Percentiles rank a stretch among this genome's conserved stretches.
phyloP scores from a whole-genome alignment of 1,284 basidiomycete species.

The Neotropicomus parvogracilis region DNA sequence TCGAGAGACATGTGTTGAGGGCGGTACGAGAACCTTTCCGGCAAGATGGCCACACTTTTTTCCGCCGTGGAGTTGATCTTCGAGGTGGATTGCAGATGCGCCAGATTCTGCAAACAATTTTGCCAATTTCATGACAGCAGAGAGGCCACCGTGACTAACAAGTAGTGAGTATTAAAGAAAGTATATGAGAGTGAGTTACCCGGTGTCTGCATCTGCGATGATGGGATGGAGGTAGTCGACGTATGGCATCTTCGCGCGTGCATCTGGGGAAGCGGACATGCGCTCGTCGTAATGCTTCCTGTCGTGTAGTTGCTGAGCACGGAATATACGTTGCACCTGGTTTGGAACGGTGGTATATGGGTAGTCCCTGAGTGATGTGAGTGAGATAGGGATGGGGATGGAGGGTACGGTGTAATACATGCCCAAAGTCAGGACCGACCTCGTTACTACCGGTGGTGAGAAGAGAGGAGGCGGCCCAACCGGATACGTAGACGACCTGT shows the following conservation, averaged over 20 bases:
- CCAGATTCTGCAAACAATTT: conserved; percentile 94
- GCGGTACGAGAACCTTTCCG: conserved; percentile 91
- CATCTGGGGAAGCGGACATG: conserved; percentile 60
- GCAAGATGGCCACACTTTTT: conserved; percentile 94
- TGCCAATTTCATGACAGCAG: conserved; percentile 94
- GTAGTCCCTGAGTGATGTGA: conserved; percentile 61
- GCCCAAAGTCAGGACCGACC: conserved; percentile 97
- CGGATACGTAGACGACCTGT: conserved; percentile 94
- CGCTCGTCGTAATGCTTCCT: conserved; percentile 86
- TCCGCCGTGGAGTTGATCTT: conserved; percentile 90
- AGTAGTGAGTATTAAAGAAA: conserved; percentile 11
- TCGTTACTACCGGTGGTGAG: conserved; percentile 91
- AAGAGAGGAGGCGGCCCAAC: conserved; percentile 88
- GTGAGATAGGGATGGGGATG: background rate
- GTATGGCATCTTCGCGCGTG: conserved; percentile 65
- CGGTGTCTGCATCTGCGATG: conserved; percentile 92
- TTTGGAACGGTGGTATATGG: conserved; percentile 95
- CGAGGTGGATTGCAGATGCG: conserved; percentile 84
- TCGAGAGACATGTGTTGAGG: conserved; percentile 81
- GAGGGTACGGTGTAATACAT: conserved; percentile 23
- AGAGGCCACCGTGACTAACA: conserved; percentile 82
- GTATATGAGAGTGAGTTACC: conserved; percentile 44
- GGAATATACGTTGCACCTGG: conserved; percentile 83
- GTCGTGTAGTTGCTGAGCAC: conserved; percentile 84
- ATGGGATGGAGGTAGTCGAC: conserved; percentile 92